Evolutionary conservation across 1,284 basidiomycete genomes (phyloP), one percentile per base, ranked within the genome.

Genomic region (Ganoderma boninense): DNA sequence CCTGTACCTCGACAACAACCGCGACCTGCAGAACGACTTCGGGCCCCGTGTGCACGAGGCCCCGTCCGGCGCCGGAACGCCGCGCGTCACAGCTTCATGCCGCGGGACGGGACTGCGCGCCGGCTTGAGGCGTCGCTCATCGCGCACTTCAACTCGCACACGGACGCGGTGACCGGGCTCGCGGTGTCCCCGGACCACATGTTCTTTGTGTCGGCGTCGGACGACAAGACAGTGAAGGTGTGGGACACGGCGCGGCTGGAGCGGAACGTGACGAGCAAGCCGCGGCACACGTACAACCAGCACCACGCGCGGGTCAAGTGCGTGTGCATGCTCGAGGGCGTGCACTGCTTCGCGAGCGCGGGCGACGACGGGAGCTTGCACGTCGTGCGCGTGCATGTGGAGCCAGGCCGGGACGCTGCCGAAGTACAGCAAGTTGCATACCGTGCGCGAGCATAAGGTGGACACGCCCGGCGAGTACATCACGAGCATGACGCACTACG

Each of bases 101-200:
- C 87, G 2, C 85, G 93, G 56, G 91, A 92, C 74, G 87, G 82
- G 14, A 82, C 79, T 67, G 81, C 83, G 52, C 86, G 87, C 46
- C 90, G 87, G 46, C 84, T 88, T 6, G 94, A 95, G 71, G 93
- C 94, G 0, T 92, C 87, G 0, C 87, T 97, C 71, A 90, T 98
- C 64, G 92, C 94, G 0, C 93, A 97, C 79, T 87, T 97, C n/a
- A 88, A 89, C 26, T 95, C 95, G 11, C 97, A 98, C 77, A 89
- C 90, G 0, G 93, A 92, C 20, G 86, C 90, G 0, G 86, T 99
- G 70, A 96, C 93, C 0, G 88, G 91, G 1, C 84, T 99, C 20
- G 92, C 93, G 0, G 94, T 97, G 13, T 93, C 97, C 1, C 96
- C 97, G 0, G 98, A 99, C 79, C 96, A 98, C 73, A 83, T 92